A percentile compares a stretch with the other conserved stretches of the same genome.
Conservation (phyloP, 2,329 filamentous ascomycete species). For the Colletotrichum higginsianum region DNA sequence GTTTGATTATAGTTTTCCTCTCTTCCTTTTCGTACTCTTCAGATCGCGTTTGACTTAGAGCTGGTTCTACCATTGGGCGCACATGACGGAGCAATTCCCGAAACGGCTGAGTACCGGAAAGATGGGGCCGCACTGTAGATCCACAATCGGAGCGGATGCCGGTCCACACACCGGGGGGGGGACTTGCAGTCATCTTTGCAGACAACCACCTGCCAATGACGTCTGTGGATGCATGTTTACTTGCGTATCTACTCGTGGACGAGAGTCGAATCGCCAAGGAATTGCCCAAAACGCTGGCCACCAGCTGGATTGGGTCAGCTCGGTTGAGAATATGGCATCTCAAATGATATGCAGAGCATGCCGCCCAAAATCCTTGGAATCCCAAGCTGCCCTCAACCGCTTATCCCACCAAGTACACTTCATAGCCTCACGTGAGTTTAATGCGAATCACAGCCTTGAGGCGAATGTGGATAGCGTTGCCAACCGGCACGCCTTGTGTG, state of each 20-base stretch:
- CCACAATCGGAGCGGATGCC: neutral
- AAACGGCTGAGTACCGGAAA: neutral
- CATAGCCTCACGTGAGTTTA: too few species aligned
- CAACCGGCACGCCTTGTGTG: neutral
- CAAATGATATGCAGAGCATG: too few species aligned
- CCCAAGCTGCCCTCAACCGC: too few species aligned
- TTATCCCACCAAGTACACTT: too few species aligned
- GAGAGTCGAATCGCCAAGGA: too few species aligned
- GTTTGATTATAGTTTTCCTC: neutral
- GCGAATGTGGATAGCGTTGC: neutral
- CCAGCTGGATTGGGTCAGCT: neutral
- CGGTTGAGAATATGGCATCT: too few species aligned
- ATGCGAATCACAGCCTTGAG: too few species aligned
- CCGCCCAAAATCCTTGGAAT: too few species aligned
- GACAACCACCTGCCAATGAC: neutral
- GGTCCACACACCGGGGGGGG: too few species aligned
- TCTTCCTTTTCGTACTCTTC: too few species aligned
- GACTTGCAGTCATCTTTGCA: neutral
- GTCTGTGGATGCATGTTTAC: neutral
- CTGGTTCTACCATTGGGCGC: neutral
- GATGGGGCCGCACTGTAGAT: neutral
- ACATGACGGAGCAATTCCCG: neutral
- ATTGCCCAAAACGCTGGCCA: too few species aligned
- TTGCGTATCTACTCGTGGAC: neutral
- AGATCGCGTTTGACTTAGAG: neutral